phyloP scores from a whole-genome alignment of 495 filamentous ascomycete genomes.

The Daldinia bambusicola region DNA sequence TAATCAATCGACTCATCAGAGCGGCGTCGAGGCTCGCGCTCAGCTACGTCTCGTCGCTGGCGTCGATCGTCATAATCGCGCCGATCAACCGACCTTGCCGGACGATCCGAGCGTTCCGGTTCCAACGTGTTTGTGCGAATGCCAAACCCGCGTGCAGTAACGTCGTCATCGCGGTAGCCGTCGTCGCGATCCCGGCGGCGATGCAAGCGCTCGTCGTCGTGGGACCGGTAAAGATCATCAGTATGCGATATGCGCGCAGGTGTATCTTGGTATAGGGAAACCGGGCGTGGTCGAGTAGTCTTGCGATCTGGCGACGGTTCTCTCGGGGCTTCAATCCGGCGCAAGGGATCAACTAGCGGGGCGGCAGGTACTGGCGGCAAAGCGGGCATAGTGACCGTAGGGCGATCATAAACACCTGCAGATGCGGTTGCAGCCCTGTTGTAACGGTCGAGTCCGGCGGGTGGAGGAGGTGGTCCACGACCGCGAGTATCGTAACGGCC shows the following conservation, averaged over 20 bases:
- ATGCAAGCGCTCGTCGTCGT: conserved; percentile 52
- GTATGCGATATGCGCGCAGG: conserved; percentile 50
- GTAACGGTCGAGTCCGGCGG: conserved; percentile 70
- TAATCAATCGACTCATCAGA: conserved; percentile 51
- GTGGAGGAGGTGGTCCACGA: conserved; percentile 69
- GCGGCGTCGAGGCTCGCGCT: conserved; percentile 49
- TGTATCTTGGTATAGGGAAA: conserved; percentile 60
- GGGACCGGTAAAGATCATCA: conserved; percentile 56
- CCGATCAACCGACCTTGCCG: conserved; percentile 40
- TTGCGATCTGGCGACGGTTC: conserved; percentile 51
- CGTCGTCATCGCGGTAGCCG: conserved; percentile 53
- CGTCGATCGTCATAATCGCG: conserved; percentile 53
- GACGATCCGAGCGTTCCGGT: conserved; percentile 41
- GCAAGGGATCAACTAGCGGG: conserved; percentile 48
- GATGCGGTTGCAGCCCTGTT: conserved; percentile 47
- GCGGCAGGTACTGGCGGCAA: conserved; percentile 52
- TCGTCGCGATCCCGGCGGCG: conserved; percentile 50
- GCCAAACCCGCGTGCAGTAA: conserved; percentile 57
- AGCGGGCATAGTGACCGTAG: conserved; percentile 56
- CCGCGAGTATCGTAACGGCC: conserved; percentile 58
- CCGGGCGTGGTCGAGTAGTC: conserved; percentile 51
- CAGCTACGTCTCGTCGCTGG: conserved; percentile 45
- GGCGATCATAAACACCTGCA: conserved; percentile 57
- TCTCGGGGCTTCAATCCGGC: conserved; percentile 49
- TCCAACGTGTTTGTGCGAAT: conserved; percentile 54